Base-by-base conservation (phyloP, 208 protist genomes). In the Leptomonas pyrrhocoris region DNA sequence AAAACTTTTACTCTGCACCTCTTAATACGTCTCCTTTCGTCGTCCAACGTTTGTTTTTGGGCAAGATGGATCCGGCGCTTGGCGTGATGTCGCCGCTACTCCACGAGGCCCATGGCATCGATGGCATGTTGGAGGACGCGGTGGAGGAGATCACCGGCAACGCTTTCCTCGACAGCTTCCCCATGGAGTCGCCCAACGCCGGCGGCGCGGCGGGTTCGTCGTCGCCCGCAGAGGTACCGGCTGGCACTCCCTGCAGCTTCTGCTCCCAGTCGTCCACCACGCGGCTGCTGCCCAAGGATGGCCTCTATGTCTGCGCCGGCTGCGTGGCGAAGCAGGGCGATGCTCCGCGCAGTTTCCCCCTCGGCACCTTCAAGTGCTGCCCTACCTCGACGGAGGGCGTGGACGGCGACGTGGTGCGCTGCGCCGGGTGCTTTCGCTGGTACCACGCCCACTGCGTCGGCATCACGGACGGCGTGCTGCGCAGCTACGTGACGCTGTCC, bases 341-440 rank as follows among this genome's bases (percentile, higher is more conserved):
- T 49, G 54, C 43, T 13, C 58, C 56, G 13, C 70, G 66, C 53
- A 48, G 54, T 0, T 92, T 92, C 66, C 85, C 86, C 0, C 73
- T 84, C 2, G 87, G 88, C 53, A 96, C 87, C 36, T 87, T 96
- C 54, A 86, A 81, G 76, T 96, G 92, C 73, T 96, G 92, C 64
- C 92, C 92, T 0, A 86, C 87, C 21, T 81, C 83, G 21, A 84
- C 83, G 5, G 81, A 82, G 61, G 89, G 85, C 23, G 81, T 74
- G 8, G 68, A 83, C 18, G 83, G 80, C 28, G 83, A 85, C n/a
- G 89, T 96, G 13, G 73, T 93, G 46, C 85, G 80, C 16, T 96
- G 92, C 46, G 70, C 70, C 31, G 62, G 69, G 19, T 96, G 92
- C 77, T 61, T 60, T 23, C 59, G 80, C 5, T 96, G 92, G 89